Conservation (phyloP, 176 grass and related monocot genomes). For the Eremochloa ophiuroides region DNA sequence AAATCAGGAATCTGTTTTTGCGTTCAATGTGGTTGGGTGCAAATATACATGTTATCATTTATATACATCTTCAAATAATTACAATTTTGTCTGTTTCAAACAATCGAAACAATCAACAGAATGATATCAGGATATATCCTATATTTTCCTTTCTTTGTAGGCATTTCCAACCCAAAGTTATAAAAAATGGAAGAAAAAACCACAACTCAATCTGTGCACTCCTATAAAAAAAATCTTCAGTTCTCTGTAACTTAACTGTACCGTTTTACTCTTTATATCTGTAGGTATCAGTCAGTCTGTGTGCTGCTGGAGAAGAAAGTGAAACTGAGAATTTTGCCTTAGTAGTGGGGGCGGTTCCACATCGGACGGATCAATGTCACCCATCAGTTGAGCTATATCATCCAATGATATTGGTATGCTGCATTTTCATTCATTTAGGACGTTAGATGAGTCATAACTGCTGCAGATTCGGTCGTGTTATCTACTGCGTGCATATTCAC, state of each 20-base stretch:
- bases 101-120: slow-evolving; percentile 27
- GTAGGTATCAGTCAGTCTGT: slow-evolving; percentile 22
- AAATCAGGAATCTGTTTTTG: background rate
- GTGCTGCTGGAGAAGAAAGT: slow-evolving; percentile 45
- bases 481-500: background rate
- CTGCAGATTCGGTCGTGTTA: background rate
- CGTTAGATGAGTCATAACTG: slow-evolving; percentile 14
- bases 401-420: slow-evolving; percentile 51
- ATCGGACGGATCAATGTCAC: slow-evolving; percentile 20
- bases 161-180: background rate
- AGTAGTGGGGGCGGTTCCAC: slow-evolving; percentile 35
- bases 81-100: slow-evolving; percentile 18
- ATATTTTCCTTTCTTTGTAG: background rate
- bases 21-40: background rate
- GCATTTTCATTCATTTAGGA: slow-evolving; percentile 14
- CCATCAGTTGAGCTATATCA: slow-evolving; percentile 40
- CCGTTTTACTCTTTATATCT: background rate
- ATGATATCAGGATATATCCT: slow-evolving; percentile 6
- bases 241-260: slow-evolving; percentile 9
- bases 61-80: slow-evolving; percentile 16
- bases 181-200: background rate
- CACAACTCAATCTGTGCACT: slow-evolving; percentile 26
- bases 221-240: slow-evolving; percentile 25
- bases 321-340: slow-evolving; percentile 46
- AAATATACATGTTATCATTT: slow-evolving; percentile 4